Conservation (phyloP, 805 yeast genomes). For the Monosporozyma servazzii region DNA sequence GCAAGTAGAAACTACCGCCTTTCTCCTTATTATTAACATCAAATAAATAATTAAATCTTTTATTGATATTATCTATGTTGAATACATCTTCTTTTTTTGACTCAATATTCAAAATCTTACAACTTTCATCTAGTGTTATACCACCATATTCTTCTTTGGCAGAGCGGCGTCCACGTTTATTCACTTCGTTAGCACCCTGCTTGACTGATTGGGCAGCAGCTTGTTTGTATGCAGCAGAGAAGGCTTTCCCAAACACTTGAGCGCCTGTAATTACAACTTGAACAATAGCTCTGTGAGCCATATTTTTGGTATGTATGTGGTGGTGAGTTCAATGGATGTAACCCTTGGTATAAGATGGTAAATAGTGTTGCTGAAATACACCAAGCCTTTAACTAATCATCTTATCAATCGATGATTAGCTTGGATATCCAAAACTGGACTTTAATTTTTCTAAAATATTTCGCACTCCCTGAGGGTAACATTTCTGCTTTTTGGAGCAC, state of each 20-base stretch:
- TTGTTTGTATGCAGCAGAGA: conserved; percentile 93
- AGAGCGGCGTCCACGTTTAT: conserved; percentile 31
- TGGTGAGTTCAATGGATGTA: not conserved
- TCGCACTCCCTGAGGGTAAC: not conserved
- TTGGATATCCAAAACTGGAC: not conserved
- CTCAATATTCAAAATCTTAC: conserved; percentile 80
- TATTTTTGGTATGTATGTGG: conserved; percentile 1
- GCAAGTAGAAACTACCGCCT: conserved; percentile 92
- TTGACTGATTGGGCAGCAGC: conserved; percentile 91
- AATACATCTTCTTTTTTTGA: conserved; percentile 41
- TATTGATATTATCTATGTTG: conserved; percentile 48
- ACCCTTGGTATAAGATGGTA: not conserved
- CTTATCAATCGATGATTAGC: not conserved
- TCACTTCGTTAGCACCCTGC: conserved; percentile 42
- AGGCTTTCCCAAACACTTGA: conserved; percentile 90
- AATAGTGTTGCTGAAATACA: no score
- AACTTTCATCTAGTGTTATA: conserved; percentile 78
- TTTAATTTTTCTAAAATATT: not conserved
- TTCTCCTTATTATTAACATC: conserved; percentile 86
- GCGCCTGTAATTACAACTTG: conserved; percentile 92
- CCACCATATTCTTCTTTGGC: conserved; percentile 50
- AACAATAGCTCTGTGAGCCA: conserved; percentile 87
- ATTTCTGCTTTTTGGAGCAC: not conserved
- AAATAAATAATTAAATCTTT: conserved; percentile 72
- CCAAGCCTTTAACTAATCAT: not conserved